Percentiles rank a stretch among this genome's conserved stretches.
Conservation (phyloP, 2,329 filamentous ascomycete species). For the Ascomycota sp. region DNA sequence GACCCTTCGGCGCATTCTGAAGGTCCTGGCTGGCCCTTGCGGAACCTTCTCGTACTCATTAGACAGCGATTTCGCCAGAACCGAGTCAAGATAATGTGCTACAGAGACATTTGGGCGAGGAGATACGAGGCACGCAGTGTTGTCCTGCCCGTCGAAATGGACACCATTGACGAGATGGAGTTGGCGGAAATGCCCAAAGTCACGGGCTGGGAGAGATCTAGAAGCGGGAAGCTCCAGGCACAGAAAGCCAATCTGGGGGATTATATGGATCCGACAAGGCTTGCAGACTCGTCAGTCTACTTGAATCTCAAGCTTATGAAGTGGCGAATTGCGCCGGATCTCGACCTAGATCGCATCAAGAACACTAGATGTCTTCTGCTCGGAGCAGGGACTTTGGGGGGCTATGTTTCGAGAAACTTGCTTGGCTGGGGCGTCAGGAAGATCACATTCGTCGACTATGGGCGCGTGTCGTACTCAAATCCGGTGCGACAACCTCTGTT, state of each 20-base stretch:
- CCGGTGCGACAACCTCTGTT: slow-evolving; percentile 90
- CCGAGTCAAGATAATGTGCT: slow-evolving; percentile 71
- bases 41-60: slow-evolving; percentile 73
- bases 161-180: slow-evolving; percentile 21
- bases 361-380: slow-evolving; percentile 76
- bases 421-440: slow-evolving; percentile 92
- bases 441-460: slow-evolving; percentile 92
- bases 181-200: slow-evolving; percentile 56
- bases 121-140: slow-evolving; percentile 68
- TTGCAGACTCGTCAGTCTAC: slow-evolving; percentile 89
- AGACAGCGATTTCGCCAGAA: slow-evolving; percentile 60
- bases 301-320: slow-evolving; percentile 97
- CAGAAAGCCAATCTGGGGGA: slow-evolving; percentile 68
- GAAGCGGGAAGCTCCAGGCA: slow-evolving; percentile 54
- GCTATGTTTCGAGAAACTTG: slow-evolving; percentile 78
- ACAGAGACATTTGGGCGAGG: slow-evolving; percentile 60
- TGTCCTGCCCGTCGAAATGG: slow-evolving; percentile 47
- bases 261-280: slow-evolving; percentile 74
- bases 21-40: slow-evolving; percentile 79
- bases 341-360: slow-evolving; percentile 78
- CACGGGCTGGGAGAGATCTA: slow-evolving; percentile 85
- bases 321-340: slow-evolving; percentile 79
- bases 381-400: slow-evolving; percentile 80
- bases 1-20: slow-evolving; percentile 81
- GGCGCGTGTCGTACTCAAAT: slow-evolving; percentile 84